phyloP scores from a whole-genome alignment of 176 grass and related monocot species.

The Chloris gayana region DNA sequence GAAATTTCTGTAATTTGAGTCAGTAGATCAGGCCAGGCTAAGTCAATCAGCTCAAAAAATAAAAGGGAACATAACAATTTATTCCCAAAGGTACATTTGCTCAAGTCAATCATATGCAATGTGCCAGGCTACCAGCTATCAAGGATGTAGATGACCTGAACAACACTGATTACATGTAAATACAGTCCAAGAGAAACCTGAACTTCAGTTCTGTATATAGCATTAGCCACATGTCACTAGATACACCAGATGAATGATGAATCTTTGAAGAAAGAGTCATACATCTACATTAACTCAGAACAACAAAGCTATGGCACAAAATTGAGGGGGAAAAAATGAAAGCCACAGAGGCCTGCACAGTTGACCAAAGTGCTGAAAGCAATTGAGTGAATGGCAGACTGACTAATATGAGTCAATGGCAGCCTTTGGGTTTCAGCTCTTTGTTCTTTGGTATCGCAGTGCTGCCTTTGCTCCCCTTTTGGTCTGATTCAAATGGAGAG shows the following conservation, averaged over 20 bases:
- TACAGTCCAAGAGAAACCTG: neutral
- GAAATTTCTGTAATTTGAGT: neutral
- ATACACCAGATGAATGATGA: slow-evolving; percentile 40
- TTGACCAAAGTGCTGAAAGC: slow-evolving; percentile 26
- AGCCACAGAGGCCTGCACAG: slow-evolving; percentile 33
- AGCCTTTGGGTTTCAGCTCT: slow-evolving; percentile 51
- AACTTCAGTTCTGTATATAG: slow-evolving; percentile 34
- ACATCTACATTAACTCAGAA: slow-evolving; percentile 32
- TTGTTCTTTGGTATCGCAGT: slow-evolving; percentile 83
- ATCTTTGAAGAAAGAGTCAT: slow-evolving; percentile 38
- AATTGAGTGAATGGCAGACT: slow-evolving; percentile 23
- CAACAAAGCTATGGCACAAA: slow-evolving; percentile 25
- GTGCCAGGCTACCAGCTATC: neutral
- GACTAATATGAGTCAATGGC: slow-evolving; percentile 17
- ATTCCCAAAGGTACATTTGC: neutral
- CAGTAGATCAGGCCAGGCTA: neutral
- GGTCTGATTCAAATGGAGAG: slow-evolving; percentile 49
- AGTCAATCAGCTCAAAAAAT: neutral
- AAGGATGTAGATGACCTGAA: neutral
- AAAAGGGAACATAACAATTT: neutral
- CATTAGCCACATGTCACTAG: slow-evolving; percentile 40
- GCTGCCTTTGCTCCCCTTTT: slow-evolving; percentile 68
- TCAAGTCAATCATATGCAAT: neutral
- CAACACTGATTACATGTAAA: slow-evolving; percentile 2
- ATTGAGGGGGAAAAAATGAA: slow-evolving; percentile 9